Evolutionary conservation across 495 filamentous ascomycete species (phyloP).

Genomic region (Penicillium paxilli): DNA sequence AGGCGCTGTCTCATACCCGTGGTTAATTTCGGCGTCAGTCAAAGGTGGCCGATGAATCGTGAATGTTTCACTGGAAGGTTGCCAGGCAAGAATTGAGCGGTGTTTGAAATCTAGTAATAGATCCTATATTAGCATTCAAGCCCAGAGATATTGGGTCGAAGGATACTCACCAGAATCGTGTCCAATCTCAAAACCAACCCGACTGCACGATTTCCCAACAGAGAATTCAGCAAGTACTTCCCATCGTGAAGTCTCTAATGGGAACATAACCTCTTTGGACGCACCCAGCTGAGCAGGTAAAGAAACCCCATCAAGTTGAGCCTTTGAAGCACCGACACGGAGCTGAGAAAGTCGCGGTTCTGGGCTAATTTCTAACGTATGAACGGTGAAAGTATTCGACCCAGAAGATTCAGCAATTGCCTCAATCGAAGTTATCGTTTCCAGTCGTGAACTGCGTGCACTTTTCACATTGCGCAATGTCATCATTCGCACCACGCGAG

Average conservation of each 20-base stretch:
- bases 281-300: neutral
- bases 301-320: neutral
- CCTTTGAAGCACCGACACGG: constrained; percentile 15
- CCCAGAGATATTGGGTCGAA: neutral
- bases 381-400: constrained; percentile 27
- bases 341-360: constrained; percentile 29
- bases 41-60: constrained; percentile 30
- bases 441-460: constrained; percentile 29
- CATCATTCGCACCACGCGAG: constrained; percentile 25
- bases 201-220: constrained; percentile 23
- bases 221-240: constrained; percentile 32
- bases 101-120: constrained; percentile 11
- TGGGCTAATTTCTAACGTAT: constrained; percentile 33
- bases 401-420: constrained; percentile 8
- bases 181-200: constrained; percentile 32
- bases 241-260: constrained; percentile 28
- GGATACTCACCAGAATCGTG: constrained; percentile 24
- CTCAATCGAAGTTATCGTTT: constrained; percentile 37
- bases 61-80: constrained; percentile 31
- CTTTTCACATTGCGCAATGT: constrained; percentile 27
- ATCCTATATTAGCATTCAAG: neutral
- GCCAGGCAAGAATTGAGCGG: constrained; percentile 30
- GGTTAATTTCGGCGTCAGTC: constrained; percentile 27
- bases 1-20: constrained; percentile 29
- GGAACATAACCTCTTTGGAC: neutral